A percentile compares a stretch with the other conserved stretches of the same genome.
These are phyloP conservation scores for Termitomyces titanicus DNA, from an alignment of 768 basidiomycete species.

Conservation along the genomic window DNA sequence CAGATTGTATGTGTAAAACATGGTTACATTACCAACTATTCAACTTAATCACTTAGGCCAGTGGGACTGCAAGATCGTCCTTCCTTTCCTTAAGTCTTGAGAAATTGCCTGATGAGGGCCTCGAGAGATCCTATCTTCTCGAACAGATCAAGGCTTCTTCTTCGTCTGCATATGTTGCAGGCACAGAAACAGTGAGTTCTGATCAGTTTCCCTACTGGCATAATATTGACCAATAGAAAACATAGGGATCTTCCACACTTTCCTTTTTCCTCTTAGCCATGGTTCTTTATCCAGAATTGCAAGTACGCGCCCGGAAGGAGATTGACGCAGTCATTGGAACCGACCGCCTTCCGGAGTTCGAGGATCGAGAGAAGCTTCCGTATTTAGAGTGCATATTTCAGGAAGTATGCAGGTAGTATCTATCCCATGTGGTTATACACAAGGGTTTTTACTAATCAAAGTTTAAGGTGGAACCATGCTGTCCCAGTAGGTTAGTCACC, in stretches of 20 bases:
- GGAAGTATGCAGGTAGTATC: conserved; percentile 20
- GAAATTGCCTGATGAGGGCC: not conserved
- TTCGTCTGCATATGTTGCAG: conserved; percentile 22
- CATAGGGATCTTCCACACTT: conserved; percentile 18
- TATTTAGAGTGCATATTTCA: conserved; percentile 32
- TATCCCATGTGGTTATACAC: not conserved
- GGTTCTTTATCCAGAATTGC: conserved; percentile 31
- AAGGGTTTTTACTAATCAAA: not conserved
- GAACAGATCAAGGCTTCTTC: conserved; percentile 15
- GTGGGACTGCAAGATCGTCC: not conserved
- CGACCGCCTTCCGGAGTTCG: conserved; percentile 30
- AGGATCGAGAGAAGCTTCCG: conserved; percentile 26
- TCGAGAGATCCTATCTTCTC: not conserved
- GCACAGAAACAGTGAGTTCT: conserved; percentile 30
- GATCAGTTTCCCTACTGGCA: not conserved
- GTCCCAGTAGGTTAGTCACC: conserved; percentile 15
- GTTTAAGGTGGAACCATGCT: conserved; percentile 17
- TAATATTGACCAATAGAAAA: not conserved
- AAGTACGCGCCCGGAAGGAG: conserved; percentile 33
- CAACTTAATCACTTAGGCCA: not conserved
- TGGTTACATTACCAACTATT: not conserved
- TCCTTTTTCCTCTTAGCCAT: conserved; percentile 35
- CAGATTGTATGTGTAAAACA: conserved; percentile 23
- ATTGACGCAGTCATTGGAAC: conserved; percentile 33
- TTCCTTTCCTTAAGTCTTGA: not conserved